Percentiles rank a stretch among this genome's conserved stretches.
phyloP scores from a whole-genome alignment of 805 yeast genomes.

The Scheffersomyces ergatensis region DNA sequence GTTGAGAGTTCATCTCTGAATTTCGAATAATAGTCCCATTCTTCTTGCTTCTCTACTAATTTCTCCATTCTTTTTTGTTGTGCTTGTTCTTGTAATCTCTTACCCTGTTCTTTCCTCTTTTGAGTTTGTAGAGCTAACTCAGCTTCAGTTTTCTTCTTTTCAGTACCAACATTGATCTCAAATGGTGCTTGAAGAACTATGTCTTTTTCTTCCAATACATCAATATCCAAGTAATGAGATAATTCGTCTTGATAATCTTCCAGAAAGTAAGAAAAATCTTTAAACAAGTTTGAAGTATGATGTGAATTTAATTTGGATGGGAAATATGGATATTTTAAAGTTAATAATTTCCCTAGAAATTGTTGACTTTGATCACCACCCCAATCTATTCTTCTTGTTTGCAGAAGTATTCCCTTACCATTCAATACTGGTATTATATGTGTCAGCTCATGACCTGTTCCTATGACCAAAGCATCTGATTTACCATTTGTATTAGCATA shows the following conservation, averaged over 20 bases:
- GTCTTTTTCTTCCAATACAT: slow-evolving; percentile 65
- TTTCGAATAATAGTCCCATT: slow-evolving; percentile 65
- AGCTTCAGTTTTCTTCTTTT: slow-evolving; percentile 76
- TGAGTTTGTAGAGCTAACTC: slow-evolving; percentile 76
- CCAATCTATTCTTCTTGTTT: slow-evolving; percentile 83
- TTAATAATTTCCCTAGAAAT: slow-evolving; percentile 60
- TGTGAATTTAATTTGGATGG: slow-evolving; percentile 66
- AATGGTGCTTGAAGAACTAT: slow-evolving; percentile 78
- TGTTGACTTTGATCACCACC: slow-evolving; percentile 78
- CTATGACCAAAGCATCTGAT: slow-evolving; percentile 68
- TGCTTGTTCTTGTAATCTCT: slow-evolving; percentile 89
- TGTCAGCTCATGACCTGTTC: slow-evolving; percentile 80
- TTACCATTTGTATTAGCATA: slow-evolving; percentile 53
- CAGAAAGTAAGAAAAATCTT: slow-evolving; percentile 79
- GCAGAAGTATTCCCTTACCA: slow-evolving; percentile 64
- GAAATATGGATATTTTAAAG: slow-evolving; percentile 87
- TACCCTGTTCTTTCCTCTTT: slow-evolving; percentile 80
- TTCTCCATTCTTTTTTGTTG: slow-evolving; percentile 80
- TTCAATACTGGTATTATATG: slow-evolving; percentile 76
- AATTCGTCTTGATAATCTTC: slow-evolving; percentile 65
- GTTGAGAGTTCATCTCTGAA: slow-evolving; percentile 51
- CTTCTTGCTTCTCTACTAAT: slow-evolving; percentile 75
- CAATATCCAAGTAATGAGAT: slow-evolving; percentile 53
- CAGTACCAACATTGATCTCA: slow-evolving; percentile 57
- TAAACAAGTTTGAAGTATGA: slow-evolving; percentile 67